Evolutionary conservation across 2,329 filamentous ascomycete genomes (phyloP), one percentile per base, ranked within the genome.

Genomic region (Pestalotiopsis sp.): DNA sequence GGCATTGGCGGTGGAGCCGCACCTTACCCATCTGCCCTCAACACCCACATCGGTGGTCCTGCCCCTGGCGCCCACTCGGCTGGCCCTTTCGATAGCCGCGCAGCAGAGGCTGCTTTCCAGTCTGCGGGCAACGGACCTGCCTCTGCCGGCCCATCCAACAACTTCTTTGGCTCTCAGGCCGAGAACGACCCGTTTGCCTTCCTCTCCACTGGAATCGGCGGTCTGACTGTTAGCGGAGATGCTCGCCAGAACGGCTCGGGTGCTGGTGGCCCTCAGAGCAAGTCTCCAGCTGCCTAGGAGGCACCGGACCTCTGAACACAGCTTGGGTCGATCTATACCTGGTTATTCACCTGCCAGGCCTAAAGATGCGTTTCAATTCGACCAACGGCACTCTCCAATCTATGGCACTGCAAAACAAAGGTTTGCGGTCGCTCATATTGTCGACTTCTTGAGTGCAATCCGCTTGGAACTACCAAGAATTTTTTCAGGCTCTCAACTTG

Each of bases 51-150:
- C 72, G 91, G 91, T 69, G 91, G 91, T 69, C 91, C 92, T 58
- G 91, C 90, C 67, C 92, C 91, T 52, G 90, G 91, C 66, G 91
- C 94, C 74, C 94, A 96, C 81, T 92, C 93, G 27, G 92, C 92
- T 57, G 93, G 94, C 13, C 92, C 92, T 4, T 98, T 99, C 77
- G 95, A 97, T 78, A 97, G 94, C 84, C 93, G 95, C 71, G 93
- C 94, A 71, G 94, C 95, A 17, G 95, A 98, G 83, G 94, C 94
- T 70, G 95, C 96, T 31, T 99, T 99, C 85, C 93, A 94, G 78
- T 93, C 93, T 56, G 94, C 94, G 52, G 91, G 91, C 74, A 95
- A 96, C 74, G 93, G 93, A 68, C 91, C 92, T 23, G 90, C 91
- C 17, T 93, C 92, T 59, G 91, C 91, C 70, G 93, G 92, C 56